Percentiles rank a stretch among this genome's conserved stretches.
These are phyloP conservation scores for Psidium guajava DNA, from an alignment of 345 rosid genomes.

Conservation along the genomic window DNA sequence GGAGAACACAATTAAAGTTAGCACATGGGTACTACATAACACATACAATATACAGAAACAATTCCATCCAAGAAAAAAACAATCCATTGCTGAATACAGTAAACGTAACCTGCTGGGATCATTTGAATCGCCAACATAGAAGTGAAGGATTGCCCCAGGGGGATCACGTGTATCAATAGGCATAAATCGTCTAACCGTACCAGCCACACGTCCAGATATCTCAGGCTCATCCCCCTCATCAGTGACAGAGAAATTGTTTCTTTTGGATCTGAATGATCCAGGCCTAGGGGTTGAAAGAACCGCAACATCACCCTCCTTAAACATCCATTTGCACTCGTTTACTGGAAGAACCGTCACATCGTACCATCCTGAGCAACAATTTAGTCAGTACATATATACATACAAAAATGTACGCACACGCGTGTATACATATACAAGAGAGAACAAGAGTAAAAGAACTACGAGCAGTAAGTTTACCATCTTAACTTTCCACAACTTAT, in stretches of 20 bases:
- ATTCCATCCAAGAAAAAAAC: background rate
- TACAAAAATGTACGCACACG: background rate
- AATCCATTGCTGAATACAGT: background rate
- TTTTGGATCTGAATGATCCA: constrained; percentile 56
- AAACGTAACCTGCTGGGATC: constrained; percentile 49
- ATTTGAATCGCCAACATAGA: constrained; percentile 78
- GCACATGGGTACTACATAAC: background rate
- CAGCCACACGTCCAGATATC: constrained; percentile 73
- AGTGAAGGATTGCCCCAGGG: constrained; percentile 93
- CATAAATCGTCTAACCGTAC: constrained; percentile 84
- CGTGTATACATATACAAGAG: background rate
- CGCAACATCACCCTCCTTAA: constrained; percentile 99
- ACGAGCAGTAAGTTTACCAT: background rate
- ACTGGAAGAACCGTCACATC: constrained; percentile 72
- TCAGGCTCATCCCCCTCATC: constrained; percentile 67
- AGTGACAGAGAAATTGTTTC: constrained; percentile 20
- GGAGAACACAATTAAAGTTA: background rate
- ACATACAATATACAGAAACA: background rate
- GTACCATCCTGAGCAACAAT: constrained; percentile 69
- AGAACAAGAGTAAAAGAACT: background rate
- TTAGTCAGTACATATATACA: constrained; percentile 10
- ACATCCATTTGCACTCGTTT: constrained; percentile 80
- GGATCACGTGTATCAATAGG: constrained; percentile 95
- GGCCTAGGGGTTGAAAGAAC: constrained; percentile 80
- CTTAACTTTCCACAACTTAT: background rate